Base-by-base conservation (phyloP, 306 rosid genomes). In the Cucumis cinereus region DNA sequence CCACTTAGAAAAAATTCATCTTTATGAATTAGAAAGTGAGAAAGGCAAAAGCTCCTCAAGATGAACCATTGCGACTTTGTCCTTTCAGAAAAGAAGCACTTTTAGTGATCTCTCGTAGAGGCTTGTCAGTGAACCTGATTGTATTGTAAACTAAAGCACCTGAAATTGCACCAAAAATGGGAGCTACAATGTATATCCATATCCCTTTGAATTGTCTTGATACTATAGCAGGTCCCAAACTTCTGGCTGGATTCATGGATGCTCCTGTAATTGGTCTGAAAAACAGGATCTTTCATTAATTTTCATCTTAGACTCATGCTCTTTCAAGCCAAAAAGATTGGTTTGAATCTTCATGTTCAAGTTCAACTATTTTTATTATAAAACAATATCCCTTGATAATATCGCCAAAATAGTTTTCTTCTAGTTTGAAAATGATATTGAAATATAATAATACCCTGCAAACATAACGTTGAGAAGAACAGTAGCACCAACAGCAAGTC, bases 171-270 rank as follows among this genome's bases (percentile, higher is more conserved):
- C 97, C 98, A 0, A 82, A 38, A 22, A 17, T 62, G 0, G 98
- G 94, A 23, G 89, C 73, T 0, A 79, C 2, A 0, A 93, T 1
- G 78, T 84, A 93, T n/a, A 91, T 78, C 97, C 98, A 93, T 19
- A 93, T 50, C 78, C 90, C 81, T 61, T 23, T 79, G 57, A 79
- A 93, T 11, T 86, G 53, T 6, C 26, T 14, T 10, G 72, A 86
- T 3, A 87, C 91, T 19, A 93, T 50, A 0, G 97, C 97, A 0
- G 97, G 96, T 14, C 97, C 97, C 28, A 93, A 28, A 74, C 90
- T 93, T 83, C 98, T 93, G 9, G 87, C 97, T 10, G 96, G 97
- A 36, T 89, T 94, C 98, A 94, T 86, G 2, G 98, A 94, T 70
- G 95, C 99, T 77, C 99, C 97, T n/a, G 95, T 71, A 2, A 90